Conservation (phyloP, 2,329 filamentous ascomycete genomes). For the Chaetomium sp. region DNA sequence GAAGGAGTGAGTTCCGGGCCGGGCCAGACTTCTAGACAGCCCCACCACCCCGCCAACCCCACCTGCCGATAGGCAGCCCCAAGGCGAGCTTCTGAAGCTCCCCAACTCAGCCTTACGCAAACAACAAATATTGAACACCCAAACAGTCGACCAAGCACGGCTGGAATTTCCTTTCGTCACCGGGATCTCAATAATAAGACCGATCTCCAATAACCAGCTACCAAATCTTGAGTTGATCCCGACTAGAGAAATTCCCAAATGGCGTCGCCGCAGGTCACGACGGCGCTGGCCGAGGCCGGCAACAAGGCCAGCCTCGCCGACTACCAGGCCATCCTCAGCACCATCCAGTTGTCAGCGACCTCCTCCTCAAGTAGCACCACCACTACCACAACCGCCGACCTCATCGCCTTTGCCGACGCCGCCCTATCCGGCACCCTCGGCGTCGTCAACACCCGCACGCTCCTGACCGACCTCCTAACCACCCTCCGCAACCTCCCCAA, state of each 20-base stretch:
- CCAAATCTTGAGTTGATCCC: not conserved
- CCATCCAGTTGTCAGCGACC: conserved; percentile 17
- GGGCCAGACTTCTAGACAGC: not conserved
- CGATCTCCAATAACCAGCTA: too few relatives aligned
- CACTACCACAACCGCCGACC: conserved; percentile 17
- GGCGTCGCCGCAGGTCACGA: conserved; percentile 20
- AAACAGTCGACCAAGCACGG: not conserved
- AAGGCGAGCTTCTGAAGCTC: conserved; percentile 8
- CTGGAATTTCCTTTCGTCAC: not conserved
- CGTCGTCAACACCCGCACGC: conserved; percentile 26
- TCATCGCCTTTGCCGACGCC: conserved; percentile 22
- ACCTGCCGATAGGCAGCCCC: not conserved
- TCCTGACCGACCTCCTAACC: conserved; percentile 26
- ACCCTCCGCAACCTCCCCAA: conserved; percentile 56
- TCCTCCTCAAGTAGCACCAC: conserved; percentile 17
- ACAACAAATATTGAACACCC: not conserved
- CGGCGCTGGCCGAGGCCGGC: conserved; percentile 18
- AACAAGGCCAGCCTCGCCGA: conserved; percentile 12
- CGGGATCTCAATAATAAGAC: not conserved
- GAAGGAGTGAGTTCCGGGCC: too few relatives aligned
- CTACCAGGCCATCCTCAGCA: conserved; percentile 22
- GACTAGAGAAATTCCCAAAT: conserved; percentile 10
- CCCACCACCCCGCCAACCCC: conserved; percentile 13
- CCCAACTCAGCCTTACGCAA: not conserved
- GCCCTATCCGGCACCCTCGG: conserved; percentile 23